These are phyloP conservation scores for Calonectria hawksworthii DNA, from an alignment of 2,329 filamentous ascomycete genomes.

Conservation along the genomic window DNA sequence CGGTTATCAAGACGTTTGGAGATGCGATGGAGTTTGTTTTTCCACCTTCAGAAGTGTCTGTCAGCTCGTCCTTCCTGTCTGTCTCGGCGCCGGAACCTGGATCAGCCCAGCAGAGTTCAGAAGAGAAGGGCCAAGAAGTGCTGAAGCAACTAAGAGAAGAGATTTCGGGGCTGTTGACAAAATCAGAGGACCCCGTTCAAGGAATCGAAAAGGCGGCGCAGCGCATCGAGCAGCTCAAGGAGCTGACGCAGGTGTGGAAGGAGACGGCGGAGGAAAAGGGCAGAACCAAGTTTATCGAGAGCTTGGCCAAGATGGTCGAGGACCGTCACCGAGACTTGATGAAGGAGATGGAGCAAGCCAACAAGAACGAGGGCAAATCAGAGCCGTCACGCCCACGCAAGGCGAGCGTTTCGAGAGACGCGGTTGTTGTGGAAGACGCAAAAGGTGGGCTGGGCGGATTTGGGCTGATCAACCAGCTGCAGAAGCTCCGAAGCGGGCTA, in stretches of 20 bases:
- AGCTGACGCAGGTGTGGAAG: slow-evolving; percentile 87
- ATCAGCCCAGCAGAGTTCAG: slow-evolving; percentile 74
- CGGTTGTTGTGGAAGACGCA: slow-evolving; percentile 53
- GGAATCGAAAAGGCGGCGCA: slow-evolving; percentile 81
- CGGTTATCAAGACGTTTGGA: slow-evolving; percentile 91
- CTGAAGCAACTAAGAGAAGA: slow-evolving; percentile 79
- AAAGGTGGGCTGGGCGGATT: slow-evolving; percentile 65
- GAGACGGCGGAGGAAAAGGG: slow-evolving; percentile 97
- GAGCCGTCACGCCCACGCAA: slow-evolving; percentile 54
- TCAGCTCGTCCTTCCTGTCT: slow-evolving; percentile 88
- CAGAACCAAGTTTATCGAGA: slow-evolving; percentile 84
- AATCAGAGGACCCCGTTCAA: slow-evolving; percentile 68
- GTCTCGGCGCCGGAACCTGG: slow-evolving; percentile 88
- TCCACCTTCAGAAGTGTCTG: slow-evolving; percentile 87
- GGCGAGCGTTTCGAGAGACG: slow-evolving; percentile 49
- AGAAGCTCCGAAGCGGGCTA: slow-evolving; percentile 70
- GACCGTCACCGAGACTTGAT: slow-evolving; percentile 73
- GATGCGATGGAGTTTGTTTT: slow-evolving; percentile 97
- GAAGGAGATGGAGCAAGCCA: slow-evolving; percentile 63
- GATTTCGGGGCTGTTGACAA: slow-evolving; percentile 75
- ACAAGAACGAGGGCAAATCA: slow-evolving; percentile 51
- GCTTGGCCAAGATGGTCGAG: slow-evolving; percentile 84
- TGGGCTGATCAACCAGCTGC: slow-evolving; percentile 73
- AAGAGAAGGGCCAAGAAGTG: slow-evolving; percentile 90
- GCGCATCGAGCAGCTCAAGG: slow-evolving; percentile 82